Evolutionary conservation across 495 filamentous ascomycete genomes (phyloP), one percentile per base, ranked within the genome.

Genomic region (Talaromyces liani): DNA sequence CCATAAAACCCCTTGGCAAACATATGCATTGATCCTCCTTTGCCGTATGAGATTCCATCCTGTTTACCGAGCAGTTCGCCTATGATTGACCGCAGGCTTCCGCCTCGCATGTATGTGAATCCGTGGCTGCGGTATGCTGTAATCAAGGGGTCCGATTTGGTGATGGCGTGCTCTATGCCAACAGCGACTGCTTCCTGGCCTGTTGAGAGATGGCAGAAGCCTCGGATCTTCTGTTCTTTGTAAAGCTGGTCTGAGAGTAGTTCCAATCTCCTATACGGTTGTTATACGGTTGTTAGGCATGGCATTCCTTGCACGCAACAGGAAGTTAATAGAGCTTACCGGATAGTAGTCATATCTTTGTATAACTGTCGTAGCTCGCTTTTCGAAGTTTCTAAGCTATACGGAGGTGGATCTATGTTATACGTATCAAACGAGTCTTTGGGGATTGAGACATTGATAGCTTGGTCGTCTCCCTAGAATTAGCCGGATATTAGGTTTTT

Each of bases 171-270:
- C 25, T 60, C 58, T 4, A 67, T 69, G 62, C 53, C 45, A 4
- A 74, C 74, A 24, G 54, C 72, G 6, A 58, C 56, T 27, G 63
- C 58, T 22, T 58, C 62, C 24, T 51, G 39, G 4, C 72, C 69
- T 4, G 66, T 72, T 12, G 70, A 71, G 24, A 72, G 59, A 53
- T 74, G 72, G 61, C 70, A 77, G 59, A 74, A 73, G 1, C 73
- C 74, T 4, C 74, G 69, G 62, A 75, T 72, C 27, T 75, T 73
- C 12, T 63, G 62, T n/a, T 74, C 66, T 22, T 75, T 75, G 61
- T 73, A 74, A 16, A 73, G 58, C 5, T 60, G 58, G 58, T 75
- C 70, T 24, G 71, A 66, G 6, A 63, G 53, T 6, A 69, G 47
- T 61, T 72, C 67, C 58, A 70, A 57, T 16, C 70, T 65, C 47